Evolutionary conservation across 1,139 yeast genomes (phyloP), one percentile per base, ranked within the genome.

Genomic region (Scheffersomyces illinoinensis): DNA sequence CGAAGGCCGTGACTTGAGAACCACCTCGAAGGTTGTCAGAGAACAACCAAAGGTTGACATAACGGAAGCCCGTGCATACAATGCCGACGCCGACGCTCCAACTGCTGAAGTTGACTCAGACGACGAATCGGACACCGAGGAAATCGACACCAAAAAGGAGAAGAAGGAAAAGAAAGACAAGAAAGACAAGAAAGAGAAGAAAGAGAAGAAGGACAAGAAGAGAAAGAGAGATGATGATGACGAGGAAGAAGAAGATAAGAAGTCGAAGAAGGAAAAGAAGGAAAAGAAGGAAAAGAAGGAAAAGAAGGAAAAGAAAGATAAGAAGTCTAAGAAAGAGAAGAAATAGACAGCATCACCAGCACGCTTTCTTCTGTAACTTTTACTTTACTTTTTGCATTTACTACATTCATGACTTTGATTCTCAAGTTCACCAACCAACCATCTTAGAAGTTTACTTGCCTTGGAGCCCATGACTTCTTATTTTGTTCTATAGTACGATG

Each of bases 1-100:
- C 68, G 99, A 95, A 81, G 99, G 99, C 66, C 91, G 97, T 78
- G 95, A 90, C 73, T 77, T 90, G 76, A 88, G 95, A 85, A 88
- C 95, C 52, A 89, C 93, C 57, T 85, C 92, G 61, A 88, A 87
- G 81, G 85, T 89, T 65, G 84, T 82, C 55, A 89, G 89, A 77
- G 92, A 89, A 68, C 87, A 87, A 72, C 87, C 89, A 74, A 93
- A 92, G 85, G 88, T 92, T 65, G 96, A 90, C 63, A 85, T 93
- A 68, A 78, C 91, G 59, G 95, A 91, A 73, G 88, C 93, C 55
- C 85, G 90, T 76, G 91, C 96, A 60, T 95, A 95, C 81, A 95
- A 93, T 72, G 97, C 92, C 55, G 98, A 93, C 71, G 97, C 97
- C 54, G 98, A 93, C 75, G 87, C 93, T 59, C 75, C 79, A 61